Percentiles rank a stretch among this genome's conserved stretches.
Evolutionary conservation across 495 filamentous ascomycete genomes (phyloP).

Genomic region (Neurospora sp.): DNA sequence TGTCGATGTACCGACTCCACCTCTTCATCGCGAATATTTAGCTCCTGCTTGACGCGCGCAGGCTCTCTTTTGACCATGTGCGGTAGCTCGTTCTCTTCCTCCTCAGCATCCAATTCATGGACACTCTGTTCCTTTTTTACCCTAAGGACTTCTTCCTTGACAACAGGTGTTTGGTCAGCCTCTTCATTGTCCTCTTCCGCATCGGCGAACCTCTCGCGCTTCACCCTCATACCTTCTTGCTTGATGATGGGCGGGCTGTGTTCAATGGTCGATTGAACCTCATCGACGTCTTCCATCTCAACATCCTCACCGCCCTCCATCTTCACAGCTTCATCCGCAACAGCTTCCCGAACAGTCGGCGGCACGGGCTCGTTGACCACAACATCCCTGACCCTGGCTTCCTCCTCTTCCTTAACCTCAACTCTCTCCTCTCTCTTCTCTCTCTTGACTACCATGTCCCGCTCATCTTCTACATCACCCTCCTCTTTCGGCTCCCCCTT

Average conservation of each 20-base stretch:
- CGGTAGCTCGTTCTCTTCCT: background rate
- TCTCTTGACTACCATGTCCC: constrained; percentile 12
- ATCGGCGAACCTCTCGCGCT: background rate
- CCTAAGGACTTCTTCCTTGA: constrained; percentile 1
- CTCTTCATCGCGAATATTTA: background rate
- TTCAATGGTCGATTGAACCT: background rate
- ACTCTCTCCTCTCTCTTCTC: constrained; percentile 13
- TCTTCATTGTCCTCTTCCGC: background rate
- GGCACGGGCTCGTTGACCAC: background rate
- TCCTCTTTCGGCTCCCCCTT: constrained; percentile 11
- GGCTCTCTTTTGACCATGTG: background rate
- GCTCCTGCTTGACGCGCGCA: background rate
- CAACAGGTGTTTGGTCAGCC: background rate
- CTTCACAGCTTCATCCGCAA: background rate
- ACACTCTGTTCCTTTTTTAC: background rate
- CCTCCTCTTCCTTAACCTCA: constrained; percentile 2
- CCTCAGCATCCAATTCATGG: background rate
- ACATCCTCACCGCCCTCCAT: background rate
- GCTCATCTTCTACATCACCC: constrained; percentile 2
- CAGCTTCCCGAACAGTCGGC: background rate
- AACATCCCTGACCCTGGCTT: background rate
- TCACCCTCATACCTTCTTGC: background rate
- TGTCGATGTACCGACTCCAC: background rate
- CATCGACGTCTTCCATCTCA: background rate
- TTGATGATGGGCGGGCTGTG: background rate